Conservation (phyloP, 192 early-diverging fungal genomes). For the Pilaira anomala region DNA sequence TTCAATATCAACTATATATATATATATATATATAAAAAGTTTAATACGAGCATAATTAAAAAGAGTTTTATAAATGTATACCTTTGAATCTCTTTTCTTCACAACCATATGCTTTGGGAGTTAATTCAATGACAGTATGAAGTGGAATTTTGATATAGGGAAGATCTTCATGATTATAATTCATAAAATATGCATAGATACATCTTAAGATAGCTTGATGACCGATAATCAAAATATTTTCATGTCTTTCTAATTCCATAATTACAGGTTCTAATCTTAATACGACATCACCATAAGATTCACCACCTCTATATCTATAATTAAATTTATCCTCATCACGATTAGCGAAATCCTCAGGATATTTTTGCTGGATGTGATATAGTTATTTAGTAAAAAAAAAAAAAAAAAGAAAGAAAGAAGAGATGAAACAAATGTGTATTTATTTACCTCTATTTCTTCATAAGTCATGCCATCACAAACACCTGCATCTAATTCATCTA, state of each 20-base stretch:
- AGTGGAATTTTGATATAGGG: conserved; percentile 99
- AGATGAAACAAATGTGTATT: not conserved
- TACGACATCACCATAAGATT: conserved; percentile 93
- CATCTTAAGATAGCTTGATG: conserved; percentile 97
- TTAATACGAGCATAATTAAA: not conserved
- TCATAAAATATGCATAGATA: conserved; percentile 97
- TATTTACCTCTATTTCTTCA: conserved; percentile 86
- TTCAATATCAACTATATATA: conserved; percentile 75
- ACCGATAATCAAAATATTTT: conserved; percentile 92
- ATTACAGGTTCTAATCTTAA: conserved; percentile 95
- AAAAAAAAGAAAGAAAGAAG: not conserved
- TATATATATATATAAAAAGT: not conserved
- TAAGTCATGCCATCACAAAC: conserved; percentile 98
- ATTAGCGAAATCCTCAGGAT: conserved; percentile 91
- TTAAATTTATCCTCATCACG: conserved; percentile 96
- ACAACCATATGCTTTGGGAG: conserved; percentile 94
- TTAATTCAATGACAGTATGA: conserved; percentile 94
- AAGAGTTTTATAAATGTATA: not conserved
- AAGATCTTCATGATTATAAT: conserved; percentile 87
- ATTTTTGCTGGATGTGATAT: conserved; percentile 54
- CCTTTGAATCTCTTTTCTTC: conserved; percentile 89
- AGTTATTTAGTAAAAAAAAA: not conserved
- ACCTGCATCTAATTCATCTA: conserved; percentile 96
- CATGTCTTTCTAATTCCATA: conserved; percentile 97
- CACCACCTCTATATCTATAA: conserved; percentile 74